A percentile compares a stretch with the other conserved stretches of the same genome.
phyloP scores from a whole-genome alignment of 1,284 basidiomycete species.

The Dichomitus squalens region DNA sequence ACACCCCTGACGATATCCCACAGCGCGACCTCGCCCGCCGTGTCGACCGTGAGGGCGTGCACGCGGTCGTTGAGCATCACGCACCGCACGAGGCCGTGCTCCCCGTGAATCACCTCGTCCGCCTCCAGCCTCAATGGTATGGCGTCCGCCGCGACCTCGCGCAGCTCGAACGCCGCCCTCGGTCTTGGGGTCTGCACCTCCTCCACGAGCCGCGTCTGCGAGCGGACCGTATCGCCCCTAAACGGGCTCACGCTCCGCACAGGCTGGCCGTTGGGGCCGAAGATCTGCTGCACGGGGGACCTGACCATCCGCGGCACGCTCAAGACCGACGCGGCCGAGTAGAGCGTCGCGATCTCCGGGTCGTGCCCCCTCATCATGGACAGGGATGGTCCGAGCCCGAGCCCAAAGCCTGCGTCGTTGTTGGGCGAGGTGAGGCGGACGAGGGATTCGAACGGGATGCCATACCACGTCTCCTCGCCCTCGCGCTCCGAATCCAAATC shows the following conservation, averaged over 20 bases:
- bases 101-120: slow-evolving; percentile 76
- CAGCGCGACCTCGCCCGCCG: slow-evolving; percentile 81
- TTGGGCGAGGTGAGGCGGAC: slow-evolving; percentile 77
- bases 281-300: slow-evolving; percentile 38
- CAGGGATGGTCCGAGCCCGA: slow-evolving; percentile 26
- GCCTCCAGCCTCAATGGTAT: slow-evolving; percentile 63
- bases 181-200: slow-evolving; percentile 44
- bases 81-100: slow-evolving; percentile 83
- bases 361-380: slow-evolving; percentile 48
- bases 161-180: slow-evolving; percentile 66
- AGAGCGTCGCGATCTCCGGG: slow-evolving; percentile 81
- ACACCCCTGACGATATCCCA: slow-evolving; percentile 89
- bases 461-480: slow-evolving; percentile 54
- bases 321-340: slow-evolving; percentile 79
- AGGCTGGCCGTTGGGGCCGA: slow-evolving; percentile 24
- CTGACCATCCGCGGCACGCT: slow-evolving; percentile 56
- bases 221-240: slow-evolving; percentile 28
- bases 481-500: slow-evolving; percentile 34
- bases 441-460: slow-evolving; percentile 81
- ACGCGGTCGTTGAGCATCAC: slow-evolving; percentile 88
- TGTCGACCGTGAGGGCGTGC: slow-evolving; percentile 92
- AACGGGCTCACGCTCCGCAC: slow-evolving; percentile 34
- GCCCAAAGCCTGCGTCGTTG: slow-evolving; percentile 58
- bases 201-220: slow-evolving; percentile 31
- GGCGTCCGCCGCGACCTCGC: slow-evolving; percentile 86